These are phyloP conservation scores for Trichoderma endophyticum DNA, from an alignment of 2,329 filamentous ascomycete species.

Conservation along the genomic window DNA sequence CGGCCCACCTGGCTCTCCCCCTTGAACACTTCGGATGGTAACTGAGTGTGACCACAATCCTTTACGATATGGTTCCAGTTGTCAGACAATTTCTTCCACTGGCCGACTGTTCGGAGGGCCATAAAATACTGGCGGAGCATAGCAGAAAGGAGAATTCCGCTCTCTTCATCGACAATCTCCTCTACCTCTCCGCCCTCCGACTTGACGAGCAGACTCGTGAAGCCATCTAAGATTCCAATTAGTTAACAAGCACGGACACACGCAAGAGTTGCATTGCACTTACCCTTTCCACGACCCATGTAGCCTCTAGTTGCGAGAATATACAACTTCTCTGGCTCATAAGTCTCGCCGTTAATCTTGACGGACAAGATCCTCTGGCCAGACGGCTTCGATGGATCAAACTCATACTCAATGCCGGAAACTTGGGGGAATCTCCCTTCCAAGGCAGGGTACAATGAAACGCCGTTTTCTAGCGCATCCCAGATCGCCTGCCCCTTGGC, in stretches of 20 bases:
- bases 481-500: conserved; percentile 69
- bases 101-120: conserved; percentile 74
- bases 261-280: background rate
- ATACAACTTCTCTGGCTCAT: conserved; percentile 65
- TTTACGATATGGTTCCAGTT: conserved; percentile 68
- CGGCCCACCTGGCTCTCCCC: conserved; percentile 37
- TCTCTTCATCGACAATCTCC: conserved; percentile 80
- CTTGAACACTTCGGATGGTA: conserved; percentile 31
- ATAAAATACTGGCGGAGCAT: conserved; percentile 91
- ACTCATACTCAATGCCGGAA: conserved; percentile 74
- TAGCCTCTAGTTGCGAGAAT: conserved; percentile 78
- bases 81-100: conserved; percentile 70
- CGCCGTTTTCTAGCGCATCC: conserved; percentile 80
- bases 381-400: conserved; percentile 59
- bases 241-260: conserved; percentile 8
- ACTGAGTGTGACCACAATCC: conserved; percentile 51
- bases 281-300: conserved; percentile 76
- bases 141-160: conserved; percentile 79
- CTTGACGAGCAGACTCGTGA: conserved; percentile 68
- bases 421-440: conserved; percentile 86
- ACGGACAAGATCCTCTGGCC: conserved; percentile 63
- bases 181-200: conserved; percentile 73
- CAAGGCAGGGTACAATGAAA: conserved; percentile 75
- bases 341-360: conserved; percentile 57
- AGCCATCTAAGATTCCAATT: conserved; percentile 59